Evolutionary conservation across 768 basidiomycete species (phyloP).

Genomic region (Boletus fagicola): DNA sequence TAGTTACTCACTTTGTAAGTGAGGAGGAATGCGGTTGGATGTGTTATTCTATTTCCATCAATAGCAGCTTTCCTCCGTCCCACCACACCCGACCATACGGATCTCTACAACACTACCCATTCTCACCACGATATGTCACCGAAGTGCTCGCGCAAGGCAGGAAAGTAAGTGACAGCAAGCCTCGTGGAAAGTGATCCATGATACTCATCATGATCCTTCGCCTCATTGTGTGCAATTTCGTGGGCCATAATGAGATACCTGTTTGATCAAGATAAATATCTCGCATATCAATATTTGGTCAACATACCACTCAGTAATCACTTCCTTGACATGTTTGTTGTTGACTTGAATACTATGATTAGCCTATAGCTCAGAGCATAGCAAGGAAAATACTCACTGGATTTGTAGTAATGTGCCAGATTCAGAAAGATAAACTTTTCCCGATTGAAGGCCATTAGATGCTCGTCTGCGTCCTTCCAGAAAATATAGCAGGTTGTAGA

Average conservation of each 20-base stretch:
- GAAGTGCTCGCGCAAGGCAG: neutral
- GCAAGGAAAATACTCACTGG: constrained; percentile 1
- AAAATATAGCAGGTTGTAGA: constrained; percentile 8
- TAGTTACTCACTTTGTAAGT: too few species aligned
- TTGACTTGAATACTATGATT: neutral
- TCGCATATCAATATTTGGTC: neutral
- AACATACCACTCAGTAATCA: constrained; percentile 12
- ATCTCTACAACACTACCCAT: too few species aligned
- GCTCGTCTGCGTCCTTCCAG: constrained; percentile 16
- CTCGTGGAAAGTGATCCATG: constrained; percentile 23
- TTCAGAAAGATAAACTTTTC: constrained; percentile 5
- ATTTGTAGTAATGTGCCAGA: constrained; percentile 11
- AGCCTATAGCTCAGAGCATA: neutral
- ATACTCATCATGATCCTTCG: constrained; percentile 26
- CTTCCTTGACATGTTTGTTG: neutral
- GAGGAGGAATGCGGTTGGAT: too few species aligned
- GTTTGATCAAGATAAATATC: neutral
- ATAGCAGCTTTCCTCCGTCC: too few species aligned
- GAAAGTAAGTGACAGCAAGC: constrained; percentile 6
- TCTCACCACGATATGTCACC: neutral
- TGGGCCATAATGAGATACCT: constrained; percentile 32
- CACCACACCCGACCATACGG: neutral
- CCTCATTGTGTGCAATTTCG: constrained; percentile 27
- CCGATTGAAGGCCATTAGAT: constrained; percentile 20
- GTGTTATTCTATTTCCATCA: too few species aligned